Conservation (phyloP, 805 yeast genomes). For the Alloascoidea africana region DNA sequence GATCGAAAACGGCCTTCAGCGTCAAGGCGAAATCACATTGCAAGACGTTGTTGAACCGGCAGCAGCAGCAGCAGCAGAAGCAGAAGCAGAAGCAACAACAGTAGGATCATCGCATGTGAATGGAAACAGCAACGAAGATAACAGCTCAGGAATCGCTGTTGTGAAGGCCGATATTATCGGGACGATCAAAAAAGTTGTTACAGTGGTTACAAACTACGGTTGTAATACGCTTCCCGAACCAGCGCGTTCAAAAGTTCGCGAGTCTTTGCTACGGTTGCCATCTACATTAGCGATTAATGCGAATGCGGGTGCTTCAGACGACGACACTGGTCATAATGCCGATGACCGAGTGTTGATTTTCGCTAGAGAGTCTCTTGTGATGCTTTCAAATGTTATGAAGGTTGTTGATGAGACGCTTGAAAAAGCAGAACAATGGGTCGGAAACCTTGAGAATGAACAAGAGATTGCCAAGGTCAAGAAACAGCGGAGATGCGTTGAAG, state of each 20-base stretch:
- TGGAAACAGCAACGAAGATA: conserved; percentile 2
- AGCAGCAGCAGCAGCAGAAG: conserved; percentile 11
- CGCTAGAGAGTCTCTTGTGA: conserved; percentile 81
- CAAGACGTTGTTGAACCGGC: conserved; percentile 5
- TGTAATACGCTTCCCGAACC: conserved; percentile 65
- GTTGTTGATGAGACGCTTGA: conserved; percentile 77
- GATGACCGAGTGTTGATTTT: conserved; percentile 65
- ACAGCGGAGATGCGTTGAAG: too few relatives aligned
- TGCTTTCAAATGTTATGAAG: conserved; percentile 68
- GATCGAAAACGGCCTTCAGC: conserved; percentile 9
- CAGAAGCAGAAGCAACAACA: conserved; percentile 20
- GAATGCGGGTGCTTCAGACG: not conserved
- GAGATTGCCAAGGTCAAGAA: too few relatives aligned
- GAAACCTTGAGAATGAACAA: conserved; percentile 15
- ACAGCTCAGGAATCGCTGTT: conserved; percentile 11
- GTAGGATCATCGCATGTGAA: conserved; percentile 15
- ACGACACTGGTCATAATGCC: conserved; percentile 18
- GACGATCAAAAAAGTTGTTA: conserved; percentile 80
- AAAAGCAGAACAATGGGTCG: conserved; percentile 74
- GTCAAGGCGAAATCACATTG: conserved; percentile 8
- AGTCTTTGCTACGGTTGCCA: conserved; percentile 64
- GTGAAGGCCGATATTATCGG: conserved; percentile 73
- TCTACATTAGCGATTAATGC: conserved; percentile 43
- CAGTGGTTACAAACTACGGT: conserved; percentile 72
- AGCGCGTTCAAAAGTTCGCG: conserved; percentile 68